Evolutionary conservation across 2,329 filamentous ascomycete species (phyloP).

Genomic region (Aspergillus awamori): DNA sequence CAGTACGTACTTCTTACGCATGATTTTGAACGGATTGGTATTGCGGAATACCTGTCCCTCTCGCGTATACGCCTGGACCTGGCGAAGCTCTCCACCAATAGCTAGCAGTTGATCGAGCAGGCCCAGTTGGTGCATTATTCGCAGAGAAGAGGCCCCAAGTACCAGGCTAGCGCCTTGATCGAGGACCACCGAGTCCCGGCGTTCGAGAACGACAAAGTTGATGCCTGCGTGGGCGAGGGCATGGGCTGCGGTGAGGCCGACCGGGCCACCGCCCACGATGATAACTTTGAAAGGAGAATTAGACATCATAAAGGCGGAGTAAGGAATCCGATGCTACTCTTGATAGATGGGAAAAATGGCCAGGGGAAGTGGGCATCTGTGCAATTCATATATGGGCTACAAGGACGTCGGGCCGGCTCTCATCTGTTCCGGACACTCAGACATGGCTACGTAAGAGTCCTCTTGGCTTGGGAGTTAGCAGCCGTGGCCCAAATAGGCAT

Average conservation of each 20-base stretch:
- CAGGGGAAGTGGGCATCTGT: no score
- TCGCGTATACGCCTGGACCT: background rate
- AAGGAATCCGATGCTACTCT: background rate
- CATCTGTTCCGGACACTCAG: no score
- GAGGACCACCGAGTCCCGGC: slow-evolving; percentile 26
- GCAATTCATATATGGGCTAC: no score
- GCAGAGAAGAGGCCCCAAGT: slow-evolving; percentile 29
- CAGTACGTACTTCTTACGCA: slow-evolving; percentile 6
- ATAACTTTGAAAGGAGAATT: slow-evolving; percentile 36
- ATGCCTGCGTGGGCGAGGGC: slow-evolving; percentile 29
- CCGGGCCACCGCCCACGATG: slow-evolving; percentile 21
- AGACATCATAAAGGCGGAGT: slow-evolving; percentile 16
- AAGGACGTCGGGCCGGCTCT: no score
- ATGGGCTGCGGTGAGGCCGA: slow-evolving; percentile 23
- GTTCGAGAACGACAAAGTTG: slow-evolving; percentile 41
- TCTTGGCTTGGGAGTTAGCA: no score
- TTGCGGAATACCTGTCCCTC: background rate
- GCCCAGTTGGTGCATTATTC: slow-evolving; percentile 6
- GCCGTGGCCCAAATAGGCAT: no score
- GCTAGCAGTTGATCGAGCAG: background rate
- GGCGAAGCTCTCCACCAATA: background rate
- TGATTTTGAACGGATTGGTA: background rate
- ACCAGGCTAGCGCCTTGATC: slow-evolving; percentile 34
- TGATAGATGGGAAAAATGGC: background rate
- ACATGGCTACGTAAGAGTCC: no score